Base-by-base conservation (phyloP, 345 rosid genomes). In the Alliaria petiolata region DNA sequence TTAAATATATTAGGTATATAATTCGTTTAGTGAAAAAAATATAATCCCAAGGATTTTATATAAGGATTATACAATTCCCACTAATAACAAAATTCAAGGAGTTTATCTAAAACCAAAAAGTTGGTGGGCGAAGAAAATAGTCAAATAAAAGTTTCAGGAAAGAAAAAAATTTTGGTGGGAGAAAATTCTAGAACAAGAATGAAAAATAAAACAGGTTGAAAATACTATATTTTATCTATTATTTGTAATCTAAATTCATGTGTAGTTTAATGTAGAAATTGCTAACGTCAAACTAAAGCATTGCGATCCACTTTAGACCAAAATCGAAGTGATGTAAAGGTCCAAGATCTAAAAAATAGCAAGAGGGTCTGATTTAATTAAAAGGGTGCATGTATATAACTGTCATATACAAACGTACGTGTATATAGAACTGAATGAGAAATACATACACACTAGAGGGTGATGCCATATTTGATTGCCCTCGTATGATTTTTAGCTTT, bases 261-360 rank as follows among this genome's bases (percentile, higher is more conserved):
- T 30, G 30, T 45, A 69, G 19, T 57, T 43, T 6, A 68, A 55
- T 63, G 30, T 34, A 71, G 14, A 49, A 22, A 17, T 11, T 66
- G 36, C 15, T 50, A 20, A 34, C 73, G 47, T 67, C 55, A 20
- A 74, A 13, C 14, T 51, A 22, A 74, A 74, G 73, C 50, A 59
- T 67, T 20, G 14, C 0, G 33, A 59, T 25, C 40, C 56, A 75
- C 78, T 67, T 67, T 74, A 59, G 73, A 59, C 56, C 30, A 34
- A 59, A 19, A 25, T 33, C 4, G 28, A 73, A 47, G 52, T 19
- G 66, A 36, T 65, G 40, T 63, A 72, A 54, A 72, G 33, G 46
- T 35, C 31, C 62, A 42, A 12, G 31, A 20, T 54, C 54, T 30
- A 13, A 19, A 22, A 47, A 25, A 7, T 25, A 59, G 16, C 42